Conservation (phyloP, 805 yeast genomes). For the Naumovozyma dairenensis region DNA sequence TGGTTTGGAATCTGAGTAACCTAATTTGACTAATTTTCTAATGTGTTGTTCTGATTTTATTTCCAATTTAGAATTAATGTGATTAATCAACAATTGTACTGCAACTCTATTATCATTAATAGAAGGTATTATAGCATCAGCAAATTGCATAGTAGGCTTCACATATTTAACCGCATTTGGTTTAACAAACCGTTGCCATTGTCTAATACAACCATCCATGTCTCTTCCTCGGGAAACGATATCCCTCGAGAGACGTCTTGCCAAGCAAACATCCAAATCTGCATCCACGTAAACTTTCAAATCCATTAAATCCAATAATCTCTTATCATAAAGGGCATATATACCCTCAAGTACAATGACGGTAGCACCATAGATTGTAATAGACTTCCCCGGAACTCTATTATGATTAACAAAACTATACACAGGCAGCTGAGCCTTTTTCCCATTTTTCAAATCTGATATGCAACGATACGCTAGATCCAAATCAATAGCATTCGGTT, state of each 20-base stretch:
- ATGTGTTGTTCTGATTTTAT: slow-evolving; percentile 61
- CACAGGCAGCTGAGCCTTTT: slow-evolving; percentile 54
- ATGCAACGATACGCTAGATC: slow-evolving; percentile 61
- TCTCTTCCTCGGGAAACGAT: slow-evolving; percentile 81
- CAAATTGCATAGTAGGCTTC: slow-evolving; percentile 52
- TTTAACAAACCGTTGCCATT: slow-evolving; percentile 86
- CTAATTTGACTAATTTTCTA: slow-evolving; percentile 45
- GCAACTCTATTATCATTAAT: slow-evolving; percentile 80
- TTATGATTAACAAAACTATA: slow-evolving; percentile 58
- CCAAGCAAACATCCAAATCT: slow-evolving; percentile 84
- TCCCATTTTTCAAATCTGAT: slow-evolving; percentile 59
- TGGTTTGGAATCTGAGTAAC: slow-evolving; percentile 10
- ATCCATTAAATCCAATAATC: slow-evolving; percentile 69
- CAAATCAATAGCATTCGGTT: slow-evolving; percentile 75
- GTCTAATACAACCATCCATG: slow-evolving; percentile 67
- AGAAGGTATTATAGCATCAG: slow-evolving; percentile 85
- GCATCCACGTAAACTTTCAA: slow-evolving; percentile 87
- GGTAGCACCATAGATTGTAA: slow-evolving; percentile 85
- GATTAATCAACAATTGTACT: slow-evolving; percentile 66
- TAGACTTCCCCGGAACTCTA: slow-evolving; percentile 51
- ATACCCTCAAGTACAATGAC: slow-evolving; percentile 90
- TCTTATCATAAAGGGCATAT: slow-evolving; percentile 63
- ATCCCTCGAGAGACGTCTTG: slow-evolving; percentile 80
- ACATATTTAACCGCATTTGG: slow-evolving; percentile 78
- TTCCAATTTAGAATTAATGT: slow-evolving; percentile 61